A percentile compares a stretch with the other conserved stretches of the same genome.
Evolutionary conservation across 768 basidiomycete species (phyloP).

Genomic region (Tylopilus intermedius): DNA sequence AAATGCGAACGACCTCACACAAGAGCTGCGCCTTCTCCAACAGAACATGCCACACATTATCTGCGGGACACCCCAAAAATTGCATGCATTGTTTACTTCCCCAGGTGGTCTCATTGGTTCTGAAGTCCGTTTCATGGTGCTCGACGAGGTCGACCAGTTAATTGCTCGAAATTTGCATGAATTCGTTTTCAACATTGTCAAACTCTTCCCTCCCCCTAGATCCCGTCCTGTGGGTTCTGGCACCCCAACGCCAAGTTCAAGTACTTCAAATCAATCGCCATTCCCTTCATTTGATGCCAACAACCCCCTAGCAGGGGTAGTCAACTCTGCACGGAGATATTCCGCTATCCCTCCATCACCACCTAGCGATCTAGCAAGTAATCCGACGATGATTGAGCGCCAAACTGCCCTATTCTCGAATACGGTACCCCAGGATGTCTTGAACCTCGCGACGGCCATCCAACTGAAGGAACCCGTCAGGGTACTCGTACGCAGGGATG

Average conservation of each 20-base stretch:
- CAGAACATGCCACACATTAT: slow-evolving; percentile 94
- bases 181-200: slow-evolving; percentile 89
- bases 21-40: slow-evolving; percentile 78
- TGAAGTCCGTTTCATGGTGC: slow-evolving; percentile 88
- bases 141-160: slow-evolving; percentile 97
- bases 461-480: slow-evolving; percentile 94
- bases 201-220: slow-evolving; percentile 83
- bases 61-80: slow-evolving; percentile 94
- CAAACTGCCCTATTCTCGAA: slow-evolving; percentile 96
- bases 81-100: slow-evolving; percentile 84
- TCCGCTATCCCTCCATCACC: slow-evolving; percentile 51
- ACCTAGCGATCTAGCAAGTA: slow-evolving; percentile 34
- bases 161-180: slow-evolving; percentile 97
- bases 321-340: slow-evolving; percentile 50
- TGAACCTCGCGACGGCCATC: slow-evolving; percentile 90
- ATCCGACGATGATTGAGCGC: slow-evolving; percentile 55
- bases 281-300: slow-evolving; percentile 48
- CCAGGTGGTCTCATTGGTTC: slow-evolving; percentile 72
- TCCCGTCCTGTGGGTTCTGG: slow-evolving; percentile 47
- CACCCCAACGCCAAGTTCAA: slow-evolving; percentile 32
- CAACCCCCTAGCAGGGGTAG: slow-evolving; percentile 29
- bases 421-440: slow-evolving; percentile 95
- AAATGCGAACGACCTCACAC: slow-evolving; percentile 53
- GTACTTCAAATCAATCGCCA: slow-evolving; percentile 33
- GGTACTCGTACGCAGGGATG: slow-evolving; percentile 92